These are phyloP conservation scores for Syzygium oleosum DNA, from an alignment of 345 rosid species.

Conservation along the genomic window DNA sequence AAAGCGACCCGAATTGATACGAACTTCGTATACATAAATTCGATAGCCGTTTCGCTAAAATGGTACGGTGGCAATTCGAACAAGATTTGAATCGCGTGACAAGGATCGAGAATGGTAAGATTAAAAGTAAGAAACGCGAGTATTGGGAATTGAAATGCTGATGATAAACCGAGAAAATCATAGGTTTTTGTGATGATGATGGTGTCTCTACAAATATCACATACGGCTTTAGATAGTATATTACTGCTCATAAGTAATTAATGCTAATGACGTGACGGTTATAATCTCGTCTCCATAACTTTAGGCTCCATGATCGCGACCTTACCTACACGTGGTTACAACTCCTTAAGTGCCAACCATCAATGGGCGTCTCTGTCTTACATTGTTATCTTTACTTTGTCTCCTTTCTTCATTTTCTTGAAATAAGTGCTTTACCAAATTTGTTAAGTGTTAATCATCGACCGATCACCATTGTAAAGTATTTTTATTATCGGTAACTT, in stretches of 20 bases:
- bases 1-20: not conserved
- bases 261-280: not conserved
- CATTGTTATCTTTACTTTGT: no score
- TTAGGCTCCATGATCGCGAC: not conserved
- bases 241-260: not conserved
- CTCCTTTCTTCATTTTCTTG: no score
- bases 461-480: no score
- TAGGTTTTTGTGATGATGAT: not conserved
- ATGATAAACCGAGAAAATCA: not conserved
- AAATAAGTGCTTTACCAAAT: no score
- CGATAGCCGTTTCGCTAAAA: not conserved
- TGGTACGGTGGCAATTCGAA: not conserved
- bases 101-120: not conserved
- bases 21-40: not conserved
- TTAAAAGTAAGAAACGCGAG: not conserved
- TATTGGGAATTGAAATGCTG: not conserved
- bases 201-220: not conserved
- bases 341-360: not conserved
- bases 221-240: not conserved
- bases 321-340: no score
- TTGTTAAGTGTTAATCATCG: no score
- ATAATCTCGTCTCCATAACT: not conserved
- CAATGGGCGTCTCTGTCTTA: no score
- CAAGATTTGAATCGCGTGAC: fast-evolving
- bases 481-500: no score